Evolutionary conservation across 768 basidiomycete species (phyloP).

Genomic region (Termitomyces heimii): DNA sequence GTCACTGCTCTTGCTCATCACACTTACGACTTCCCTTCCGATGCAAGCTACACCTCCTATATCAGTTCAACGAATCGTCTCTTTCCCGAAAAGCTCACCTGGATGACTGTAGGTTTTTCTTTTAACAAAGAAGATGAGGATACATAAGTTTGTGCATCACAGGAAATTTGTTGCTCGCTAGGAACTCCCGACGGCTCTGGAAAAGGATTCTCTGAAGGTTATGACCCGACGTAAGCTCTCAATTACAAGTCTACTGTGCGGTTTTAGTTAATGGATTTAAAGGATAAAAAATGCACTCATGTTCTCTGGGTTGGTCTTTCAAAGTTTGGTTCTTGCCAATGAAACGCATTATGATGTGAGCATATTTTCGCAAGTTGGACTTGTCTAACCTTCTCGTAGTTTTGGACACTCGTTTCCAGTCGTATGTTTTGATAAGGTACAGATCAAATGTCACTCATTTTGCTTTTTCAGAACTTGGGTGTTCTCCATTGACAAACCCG

Average conservation of each 20-base stretch:
- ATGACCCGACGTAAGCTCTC: slow-evolving; percentile 26
- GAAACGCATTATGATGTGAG: slow-evolving; percentile 32
- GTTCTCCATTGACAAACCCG: slow-evolving; percentile 26
- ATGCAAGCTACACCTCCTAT: slow-evolving; percentile 26
- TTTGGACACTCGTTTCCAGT: slow-evolving; percentile 34
- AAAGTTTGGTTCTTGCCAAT: slow-evolving; percentile 27
- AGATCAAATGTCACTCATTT: neutral
- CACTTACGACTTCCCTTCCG: slow-evolving; percentile 41
- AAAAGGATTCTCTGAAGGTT: slow-evolving; percentile 26
- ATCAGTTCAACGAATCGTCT: slow-evolving; percentile 19
- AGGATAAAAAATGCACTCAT: slow-evolving; percentile 33
- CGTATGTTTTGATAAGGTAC: slow-evolving; percentile 13
- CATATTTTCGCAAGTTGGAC: neutral
- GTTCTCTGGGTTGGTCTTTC: slow-evolving; percentile 32
- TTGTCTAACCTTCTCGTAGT: slow-evolving; percentile 14
- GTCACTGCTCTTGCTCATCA: slow-evolving; percentile 36
- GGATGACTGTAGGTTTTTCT: slow-evolving; percentile 29
- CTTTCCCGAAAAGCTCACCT: slow-evolving; percentile 26
- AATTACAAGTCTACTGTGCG: neutral
- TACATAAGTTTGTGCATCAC: neutral
- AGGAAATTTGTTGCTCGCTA: slow-evolving; percentile 33
- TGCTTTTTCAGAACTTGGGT: slow-evolving; percentile 29
- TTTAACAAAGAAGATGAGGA: neutral
- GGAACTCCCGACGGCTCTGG: slow-evolving; percentile 29
- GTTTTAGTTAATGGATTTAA: neutral